Base-by-base conservation (phyloP, 306 rosid genomes). In the Astragalus membranaceus region DNA sequence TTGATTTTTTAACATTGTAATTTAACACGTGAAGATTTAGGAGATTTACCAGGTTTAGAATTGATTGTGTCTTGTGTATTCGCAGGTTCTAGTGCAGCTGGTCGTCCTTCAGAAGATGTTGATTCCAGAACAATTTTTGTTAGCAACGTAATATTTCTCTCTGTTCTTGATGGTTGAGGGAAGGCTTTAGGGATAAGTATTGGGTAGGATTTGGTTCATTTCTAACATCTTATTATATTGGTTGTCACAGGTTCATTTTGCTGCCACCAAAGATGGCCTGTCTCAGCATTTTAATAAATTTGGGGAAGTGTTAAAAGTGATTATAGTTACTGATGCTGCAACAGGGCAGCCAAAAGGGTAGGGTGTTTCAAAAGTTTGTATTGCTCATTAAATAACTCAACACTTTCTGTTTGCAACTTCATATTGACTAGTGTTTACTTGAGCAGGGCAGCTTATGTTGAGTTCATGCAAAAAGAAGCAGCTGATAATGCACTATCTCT, bases 291-390 rank as follows among this genome's bases (percentile, higher is more conserved):
- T 93, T 65, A 90, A 84, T 67, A 90, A 85, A 80, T 90, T 87
- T 64, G 97, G 98, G 36, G 98, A 93, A 35, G 88, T 93, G 42
- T 80, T 87, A 51, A 93, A 93, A 81, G 96, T 90, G 55, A 64
- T 87, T 32, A 90, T 90, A 57, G 75, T 84, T 47, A 90, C 88
- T 47, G 97, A 93, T 83, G 89, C 88, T 39, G 76, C 89, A 41
- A 93, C 96, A 10, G 95, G 96, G 64, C 96, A 84, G 67, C 96
- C 98, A 47, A 93, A 78, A 75, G 98, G 98, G 98, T 90, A 85
- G 72, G 78, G 52, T 60, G 29, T 80, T 67, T 63, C 7, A 26
- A 51, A 47, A 61, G 64, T 62, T 79, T 17, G 58, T 73, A 57
- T 58, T 64, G 46, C 55, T 59, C 46, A 39, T 63, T 42, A 3